A percentile compares a stretch with the other conserved stretches of the same genome.
phyloP scores from a whole-genome alignment of 805 yeast genomes.

The Suhomyces xylopsoci region DNA sequence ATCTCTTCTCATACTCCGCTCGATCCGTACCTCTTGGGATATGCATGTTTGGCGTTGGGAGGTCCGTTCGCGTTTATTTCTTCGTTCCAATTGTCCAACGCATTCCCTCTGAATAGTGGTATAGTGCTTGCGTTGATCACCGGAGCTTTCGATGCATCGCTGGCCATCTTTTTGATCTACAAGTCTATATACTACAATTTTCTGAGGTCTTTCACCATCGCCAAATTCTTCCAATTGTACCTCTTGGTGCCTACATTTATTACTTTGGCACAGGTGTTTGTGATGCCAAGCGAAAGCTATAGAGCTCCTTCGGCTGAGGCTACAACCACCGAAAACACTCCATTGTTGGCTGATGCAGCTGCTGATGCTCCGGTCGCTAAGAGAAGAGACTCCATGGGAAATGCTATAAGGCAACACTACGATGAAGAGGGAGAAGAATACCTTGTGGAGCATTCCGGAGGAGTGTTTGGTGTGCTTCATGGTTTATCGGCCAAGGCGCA shows the following conservation, averaged over 20 bases:
- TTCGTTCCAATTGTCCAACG: constrained; percentile 54
- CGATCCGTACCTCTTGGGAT: constrained; percentile 54
- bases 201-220: constrained; percentile 35
- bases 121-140: constrained; percentile 51
- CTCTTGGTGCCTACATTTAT: constrained; percentile 50
- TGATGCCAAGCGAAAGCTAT: constrained; percentile 53
- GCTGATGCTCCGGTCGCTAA: constrained; percentile 4
- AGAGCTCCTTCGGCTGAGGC: constrained; percentile 33
- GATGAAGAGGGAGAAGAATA: constrained; percentile 48
- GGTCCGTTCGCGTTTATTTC: constrained; percentile 59
- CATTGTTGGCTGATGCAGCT: constrained; percentile 36
- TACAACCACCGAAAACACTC: constrained; percentile 43
- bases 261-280: constrained; percentile 39
- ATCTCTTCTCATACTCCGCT: constrained; percentile 20
- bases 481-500: constrained; percentile 50
- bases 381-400: constrained; percentile 55
- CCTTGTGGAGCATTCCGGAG: constrained; percentile 36
- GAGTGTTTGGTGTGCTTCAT: constrained; percentile 53
- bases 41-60: constrained; percentile 52
- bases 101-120: constrained; percentile 54
- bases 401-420: constrained; percentile 52
- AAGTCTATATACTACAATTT: constrained; percentile 36
- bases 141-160: constrained; percentile 59
- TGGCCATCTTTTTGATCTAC: constrained; percentile 52
- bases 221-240: constrained; percentile 45